Conservation (phyloP, 2,329 filamentous ascomycete species). For the Trichophyton schoenleinii region DNA sequence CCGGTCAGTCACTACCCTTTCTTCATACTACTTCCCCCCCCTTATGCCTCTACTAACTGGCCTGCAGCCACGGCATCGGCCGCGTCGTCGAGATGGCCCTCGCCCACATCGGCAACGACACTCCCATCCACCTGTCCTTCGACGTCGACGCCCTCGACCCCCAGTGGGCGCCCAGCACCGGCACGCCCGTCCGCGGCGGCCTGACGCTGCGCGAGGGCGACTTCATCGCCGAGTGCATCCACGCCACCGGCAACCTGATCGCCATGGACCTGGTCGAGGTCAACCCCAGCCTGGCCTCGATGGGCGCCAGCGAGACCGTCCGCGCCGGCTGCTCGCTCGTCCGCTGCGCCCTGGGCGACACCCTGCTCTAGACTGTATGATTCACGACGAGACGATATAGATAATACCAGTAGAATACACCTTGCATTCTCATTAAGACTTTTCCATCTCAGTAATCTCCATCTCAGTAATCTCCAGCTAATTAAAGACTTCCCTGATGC, state of each 20-base stretch:
- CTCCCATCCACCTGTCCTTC: conserved; percentile 92
- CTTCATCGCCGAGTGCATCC: conserved; percentile 83
- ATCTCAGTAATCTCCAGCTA: neutral
- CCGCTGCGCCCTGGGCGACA: conserved; percentile 83
- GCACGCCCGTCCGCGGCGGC: conserved; percentile 85
- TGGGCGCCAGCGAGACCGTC: conserved; percentile 72
- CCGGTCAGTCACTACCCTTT: conserved; percentile 36
- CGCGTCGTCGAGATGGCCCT: conserved; percentile 97
- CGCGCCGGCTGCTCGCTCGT: conserved; percentile 83
- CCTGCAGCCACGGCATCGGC: conserved; percentile 72
- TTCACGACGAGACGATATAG: neutral
- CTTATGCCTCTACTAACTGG: neutral
- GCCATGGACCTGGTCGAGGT: conserved; percentile 76
- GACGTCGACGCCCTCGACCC: conserved; percentile 95
- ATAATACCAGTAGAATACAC: neutral
- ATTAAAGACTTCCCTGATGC: too few species aligned
- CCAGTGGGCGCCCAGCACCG: conserved; percentile 90
- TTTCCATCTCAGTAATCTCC: neutral
- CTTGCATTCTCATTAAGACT: neutral
- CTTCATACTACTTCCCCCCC: neutral
- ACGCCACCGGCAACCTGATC: conserved; percentile 64
- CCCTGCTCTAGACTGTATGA: conserved; percentile 50
- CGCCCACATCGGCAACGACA: conserved; percentile 84
- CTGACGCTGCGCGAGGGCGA: conserved; percentile 90
- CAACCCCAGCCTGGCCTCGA: conserved; percentile 57